Percentiles rank a stretch among this genome's conserved stretches.
Evolutionary conservation across 345 rosid species (phyloP).

Genomic region (Syzygium aromaticum): DNA sequence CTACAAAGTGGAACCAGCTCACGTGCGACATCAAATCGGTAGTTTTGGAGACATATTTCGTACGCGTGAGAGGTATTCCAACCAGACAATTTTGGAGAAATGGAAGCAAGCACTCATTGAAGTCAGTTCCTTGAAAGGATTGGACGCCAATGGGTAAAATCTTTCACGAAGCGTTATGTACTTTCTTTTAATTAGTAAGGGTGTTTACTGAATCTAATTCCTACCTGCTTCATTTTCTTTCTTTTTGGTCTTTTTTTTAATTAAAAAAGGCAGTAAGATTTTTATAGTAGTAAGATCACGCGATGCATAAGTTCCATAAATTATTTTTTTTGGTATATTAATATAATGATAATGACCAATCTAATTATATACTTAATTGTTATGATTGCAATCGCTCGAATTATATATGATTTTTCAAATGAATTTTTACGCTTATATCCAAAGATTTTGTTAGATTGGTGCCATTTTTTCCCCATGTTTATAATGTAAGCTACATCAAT

Average conservation of each 20-base stretch:
- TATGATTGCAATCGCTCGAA: background rate
- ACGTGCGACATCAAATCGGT: accelerated
- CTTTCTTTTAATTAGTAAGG: background rate
- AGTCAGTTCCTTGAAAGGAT: too few relatives aligned
- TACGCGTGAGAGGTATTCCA: accelerated
- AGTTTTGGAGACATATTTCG: too few relatives aligned
- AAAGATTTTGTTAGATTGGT: background rate
- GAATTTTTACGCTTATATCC: background rate
- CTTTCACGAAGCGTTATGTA: background rate
- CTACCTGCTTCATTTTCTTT: background rate
- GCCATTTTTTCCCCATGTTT: background rate
- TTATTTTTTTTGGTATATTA: accelerated
- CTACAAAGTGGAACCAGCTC: background rate
- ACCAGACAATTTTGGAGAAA: too few relatives aligned
- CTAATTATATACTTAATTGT: background rate
- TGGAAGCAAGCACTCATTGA: too few relatives aligned
- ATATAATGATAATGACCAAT: background rate
- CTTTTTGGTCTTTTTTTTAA: background rate
- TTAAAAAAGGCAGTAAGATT: background rate
- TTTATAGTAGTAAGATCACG: background rate
- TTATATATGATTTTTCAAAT: too few relatives aligned
- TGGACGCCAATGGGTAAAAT: background rate
- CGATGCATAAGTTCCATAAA: background rate
- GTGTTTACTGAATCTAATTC: background rate
- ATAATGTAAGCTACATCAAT: background rate